A percentile compares a stretch with the other conserved stretches of the same genome.
These are phyloP conservation scores for Calonectria leucothoes DNA, from an alignment of 2,329 filamentous ascomycete genomes.

Conservation along the genomic window DNA sequence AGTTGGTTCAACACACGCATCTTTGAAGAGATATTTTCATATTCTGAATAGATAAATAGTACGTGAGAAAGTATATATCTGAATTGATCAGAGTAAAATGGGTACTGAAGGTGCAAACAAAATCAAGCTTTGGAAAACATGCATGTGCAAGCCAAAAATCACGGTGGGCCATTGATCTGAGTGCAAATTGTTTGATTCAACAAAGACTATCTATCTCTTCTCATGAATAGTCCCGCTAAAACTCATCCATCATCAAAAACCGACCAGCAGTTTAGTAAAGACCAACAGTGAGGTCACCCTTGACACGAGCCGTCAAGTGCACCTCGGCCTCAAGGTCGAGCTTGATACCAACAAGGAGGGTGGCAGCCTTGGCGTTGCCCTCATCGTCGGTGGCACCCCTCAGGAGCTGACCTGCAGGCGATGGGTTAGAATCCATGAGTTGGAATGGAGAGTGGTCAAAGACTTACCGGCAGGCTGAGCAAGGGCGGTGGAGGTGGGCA, in stretches of 20 bases:
- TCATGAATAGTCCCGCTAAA: neutral
- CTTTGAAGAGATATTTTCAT: too few species aligned
- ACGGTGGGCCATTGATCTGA: neutral
- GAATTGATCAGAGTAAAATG: too few species aligned
- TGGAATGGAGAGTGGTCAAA: too few species aligned
- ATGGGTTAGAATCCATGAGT: neutral
- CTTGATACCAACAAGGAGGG: neutral
- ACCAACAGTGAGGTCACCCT: neutral
- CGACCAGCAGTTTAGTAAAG: neutral
- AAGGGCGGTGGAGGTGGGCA: neutral
- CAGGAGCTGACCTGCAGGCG: neutral
- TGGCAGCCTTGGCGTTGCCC: slow-evolving; percentile 3
- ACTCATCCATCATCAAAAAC: slow-evolving; percentile 1
- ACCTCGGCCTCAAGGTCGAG: neutral
- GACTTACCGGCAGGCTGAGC: neutral
- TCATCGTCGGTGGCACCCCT: neutral
- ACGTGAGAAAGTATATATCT: too few species aligned
- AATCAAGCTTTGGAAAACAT: neutral
- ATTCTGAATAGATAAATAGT: too few species aligned
- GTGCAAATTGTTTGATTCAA: neutral
- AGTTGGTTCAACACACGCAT: too few species aligned
- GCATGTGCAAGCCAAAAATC: neutral
- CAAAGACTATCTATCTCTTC: neutral
- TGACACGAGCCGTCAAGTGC: neutral
- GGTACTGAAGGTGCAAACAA: too few species aligned